phyloP scores from a whole-genome alignment of 257 asterid species.

The Solanum megistacrolobum region DNA sequence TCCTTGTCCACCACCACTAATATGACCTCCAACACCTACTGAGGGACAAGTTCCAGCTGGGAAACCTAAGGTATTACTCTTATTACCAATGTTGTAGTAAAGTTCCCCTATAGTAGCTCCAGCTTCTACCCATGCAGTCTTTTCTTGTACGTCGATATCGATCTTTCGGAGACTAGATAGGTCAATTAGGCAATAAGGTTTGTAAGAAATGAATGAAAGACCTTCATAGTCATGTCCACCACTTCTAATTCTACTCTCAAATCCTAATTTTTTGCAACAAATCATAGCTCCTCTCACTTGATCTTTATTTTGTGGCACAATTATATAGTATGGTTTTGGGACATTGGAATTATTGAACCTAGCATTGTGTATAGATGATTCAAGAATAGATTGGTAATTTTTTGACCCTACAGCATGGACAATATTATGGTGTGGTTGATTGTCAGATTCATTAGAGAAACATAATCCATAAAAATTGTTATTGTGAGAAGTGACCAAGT shows the following conservation, averaged over 20 bases:
- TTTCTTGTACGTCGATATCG: conserved; percentile 15
- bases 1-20: conserved; percentile 56
- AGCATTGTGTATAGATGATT: conserved; percentile 36
- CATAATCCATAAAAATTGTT: neutral
- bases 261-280: conserved; percentile 19
- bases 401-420: conserved; percentile 8
- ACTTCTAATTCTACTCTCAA: conserved; percentile 35
- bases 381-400: conserved; percentile 22
- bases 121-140: conserved; percentile 46
- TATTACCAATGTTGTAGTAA: conserved; percentile 27
- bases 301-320: conserved; percentile 24
- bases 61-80: conserved; percentile 28
- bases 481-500: neutral
- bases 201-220: conserved; percentile 23
- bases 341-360: conserved; percentile 35
- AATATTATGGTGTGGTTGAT: neutral
- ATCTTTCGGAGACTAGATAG: conserved; percentile 24
- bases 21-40: conserved; percentile 51
- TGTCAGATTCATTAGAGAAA: neutral
- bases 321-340: conserved; percentile 22
- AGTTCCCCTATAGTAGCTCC: conserved; percentile 56
- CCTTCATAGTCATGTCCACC: conserved; percentile 70
- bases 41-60: conserved; percentile 52
- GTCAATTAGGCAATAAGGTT: conserved; percentile 33
- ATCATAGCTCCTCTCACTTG: conserved; percentile 29